phyloP scores from a whole-genome alignment of 208 protist species.

The Trypanosoma mega region DNA sequence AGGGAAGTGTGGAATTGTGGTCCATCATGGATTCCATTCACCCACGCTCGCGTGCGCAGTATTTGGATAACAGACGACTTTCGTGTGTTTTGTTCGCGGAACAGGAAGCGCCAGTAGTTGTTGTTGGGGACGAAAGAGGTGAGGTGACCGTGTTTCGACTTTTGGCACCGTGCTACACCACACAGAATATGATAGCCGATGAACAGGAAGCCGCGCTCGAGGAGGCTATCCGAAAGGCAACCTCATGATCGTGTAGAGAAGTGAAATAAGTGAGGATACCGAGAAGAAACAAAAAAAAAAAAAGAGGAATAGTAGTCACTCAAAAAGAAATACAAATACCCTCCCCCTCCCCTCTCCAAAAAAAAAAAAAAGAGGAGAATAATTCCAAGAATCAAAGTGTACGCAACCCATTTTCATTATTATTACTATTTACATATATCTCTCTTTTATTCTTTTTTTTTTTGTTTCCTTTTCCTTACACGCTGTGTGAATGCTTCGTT shows the following conservation, averaged over 20 bases:
- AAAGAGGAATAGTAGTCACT: too few relatives aligned
- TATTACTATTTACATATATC: too few relatives aligned
- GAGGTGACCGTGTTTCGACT: conserved; percentile 83
- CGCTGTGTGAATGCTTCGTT: too few relatives aligned
- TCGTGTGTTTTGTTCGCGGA: conserved; percentile 84
- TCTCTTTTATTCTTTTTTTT: too few relatives aligned
- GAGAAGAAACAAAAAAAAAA: conserved; percentile 7
- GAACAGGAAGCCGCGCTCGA: conserved; percentile 80
- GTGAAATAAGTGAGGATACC: neutral
- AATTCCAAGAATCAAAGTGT: neutral
- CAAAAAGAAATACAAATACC: neutral
- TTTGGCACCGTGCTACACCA: conserved; percentile 35
- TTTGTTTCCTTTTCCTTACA: too few relatives aligned
- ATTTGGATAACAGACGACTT: conserved; percentile 71
- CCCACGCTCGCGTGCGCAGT: conserved; percentile 60
- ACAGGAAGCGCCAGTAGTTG: conserved; percentile 80
- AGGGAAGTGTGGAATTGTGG: conserved; percentile 87
- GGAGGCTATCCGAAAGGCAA: conserved; percentile 69
- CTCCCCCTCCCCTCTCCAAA: neutral
- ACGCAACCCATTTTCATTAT: neutral
- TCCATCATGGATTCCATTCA: conserved; percentile 70
- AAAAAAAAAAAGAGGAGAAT: neutral
- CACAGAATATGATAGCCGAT: conserved; percentile 60
- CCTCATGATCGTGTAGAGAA: conserved; percentile 1
- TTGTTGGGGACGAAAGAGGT: conserved; percentile 89